Evolutionary conservation across 179 eudicot genomes (phyloP).

Genomic region (Actinidia chinensis): DNA sequence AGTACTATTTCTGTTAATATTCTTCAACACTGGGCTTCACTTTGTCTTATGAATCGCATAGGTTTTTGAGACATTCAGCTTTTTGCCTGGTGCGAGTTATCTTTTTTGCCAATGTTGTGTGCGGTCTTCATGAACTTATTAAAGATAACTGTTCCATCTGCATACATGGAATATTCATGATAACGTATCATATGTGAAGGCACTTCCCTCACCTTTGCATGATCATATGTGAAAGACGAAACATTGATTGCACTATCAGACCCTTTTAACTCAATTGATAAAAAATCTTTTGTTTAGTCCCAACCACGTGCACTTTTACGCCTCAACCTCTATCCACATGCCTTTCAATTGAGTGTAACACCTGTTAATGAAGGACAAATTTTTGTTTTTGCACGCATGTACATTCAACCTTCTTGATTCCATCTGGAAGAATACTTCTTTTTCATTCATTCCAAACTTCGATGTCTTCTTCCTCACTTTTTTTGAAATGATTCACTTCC

Average conservation of each 20-base stretch:
- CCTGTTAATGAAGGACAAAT: neutral
- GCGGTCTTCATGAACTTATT: constrained; percentile 1
- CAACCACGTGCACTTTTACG: neutral
- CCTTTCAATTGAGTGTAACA: neutral
- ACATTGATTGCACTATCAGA: neutral
- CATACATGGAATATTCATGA: neutral
- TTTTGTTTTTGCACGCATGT: neutral
- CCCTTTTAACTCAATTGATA: neutral
- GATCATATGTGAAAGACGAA: neutral
- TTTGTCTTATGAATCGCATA: neutral
- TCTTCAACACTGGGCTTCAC: neutral
- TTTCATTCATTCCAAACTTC: neutral
- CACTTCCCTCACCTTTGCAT: neutral
- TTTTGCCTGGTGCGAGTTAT: neutral
- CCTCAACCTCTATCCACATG: neutral
- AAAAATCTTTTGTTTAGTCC: neutral
- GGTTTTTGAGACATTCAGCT: neutral
- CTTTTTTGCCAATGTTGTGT: constrained; percentile 3
- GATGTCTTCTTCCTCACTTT: neutral
- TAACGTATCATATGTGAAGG: neutral
- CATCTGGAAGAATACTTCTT: neutral
- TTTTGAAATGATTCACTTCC: no score
- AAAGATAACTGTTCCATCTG: neutral
- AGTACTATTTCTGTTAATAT: neutral
- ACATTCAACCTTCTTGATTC: neutral